phyloP scores from a whole-genome alignment of 352 stramenopile genomes.

The Phytopythium chamaehyphon region DNA sequence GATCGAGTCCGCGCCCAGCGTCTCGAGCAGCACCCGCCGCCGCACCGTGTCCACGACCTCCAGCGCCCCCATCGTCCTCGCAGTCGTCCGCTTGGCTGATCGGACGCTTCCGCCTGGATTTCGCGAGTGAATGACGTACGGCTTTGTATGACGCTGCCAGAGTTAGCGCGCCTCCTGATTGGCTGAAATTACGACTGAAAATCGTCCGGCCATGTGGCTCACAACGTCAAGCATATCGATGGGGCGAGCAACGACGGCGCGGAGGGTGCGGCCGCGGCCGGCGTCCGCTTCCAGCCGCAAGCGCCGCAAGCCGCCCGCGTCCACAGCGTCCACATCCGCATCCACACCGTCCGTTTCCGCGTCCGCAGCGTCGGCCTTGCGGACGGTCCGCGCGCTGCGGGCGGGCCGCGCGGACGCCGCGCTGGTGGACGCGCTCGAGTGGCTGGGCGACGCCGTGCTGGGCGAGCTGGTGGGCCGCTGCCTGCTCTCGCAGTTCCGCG shows the following conservation, averaged over 20 bases:
- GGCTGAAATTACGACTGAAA: no score
- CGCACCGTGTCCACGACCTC: constrained; percentile 38
- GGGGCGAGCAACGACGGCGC: no score
- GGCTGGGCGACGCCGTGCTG: constrained; percentile 71
- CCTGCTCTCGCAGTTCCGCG: constrained; percentile 61
- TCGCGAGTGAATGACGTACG: no score
- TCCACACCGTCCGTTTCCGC: neutral
- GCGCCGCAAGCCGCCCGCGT: no score
- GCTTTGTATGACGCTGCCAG: no score
- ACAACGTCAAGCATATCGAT: no score
- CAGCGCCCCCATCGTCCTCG: constrained; percentile 23
- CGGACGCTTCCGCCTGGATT: neutral
- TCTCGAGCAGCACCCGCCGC: constrained; percentile 47
- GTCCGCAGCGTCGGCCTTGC: no score
- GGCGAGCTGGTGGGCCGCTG: constrained; percentile 66
- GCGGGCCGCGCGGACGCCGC: constrained; percentile 8
- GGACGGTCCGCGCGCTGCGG: constrained; percentile 2
- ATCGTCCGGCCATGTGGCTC: no score
- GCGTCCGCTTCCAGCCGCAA: no score
- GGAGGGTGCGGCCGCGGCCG: no score
- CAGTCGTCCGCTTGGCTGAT: neutral
- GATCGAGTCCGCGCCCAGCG: constrained; percentile 58
- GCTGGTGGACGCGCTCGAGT: constrained; percentile 72
- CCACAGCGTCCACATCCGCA: neutral
- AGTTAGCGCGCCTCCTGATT: no score